Conservation (phyloP, 139 green algal species). For the Picochlorum costavermella region DNA sequence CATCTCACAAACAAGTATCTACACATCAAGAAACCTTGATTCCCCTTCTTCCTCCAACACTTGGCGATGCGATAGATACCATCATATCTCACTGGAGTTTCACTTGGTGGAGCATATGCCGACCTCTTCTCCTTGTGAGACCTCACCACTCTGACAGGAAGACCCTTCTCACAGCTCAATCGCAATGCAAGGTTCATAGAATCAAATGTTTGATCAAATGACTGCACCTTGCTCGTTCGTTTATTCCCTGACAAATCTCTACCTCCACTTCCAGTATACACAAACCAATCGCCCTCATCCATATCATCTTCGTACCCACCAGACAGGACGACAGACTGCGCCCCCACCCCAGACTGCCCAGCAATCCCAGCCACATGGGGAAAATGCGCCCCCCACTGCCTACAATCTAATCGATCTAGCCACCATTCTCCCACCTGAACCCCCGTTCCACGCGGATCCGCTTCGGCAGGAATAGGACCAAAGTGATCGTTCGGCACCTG, state of each 20-base stretch:
- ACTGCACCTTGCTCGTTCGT: constrained; percentile 82
- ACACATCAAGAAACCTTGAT: constrained; percentile 68
- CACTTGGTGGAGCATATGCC: constrained; percentile 70
- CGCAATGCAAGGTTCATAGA: constrained; percentile 82
- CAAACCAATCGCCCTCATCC: constrained; percentile 91
- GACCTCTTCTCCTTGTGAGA: constrained; percentile 88
- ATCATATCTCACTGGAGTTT: constrained; percentile 80
- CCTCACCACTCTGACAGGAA: constrained; percentile 85
- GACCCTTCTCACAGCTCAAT: constrained; percentile 69
- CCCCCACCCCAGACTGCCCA: constrained; percentile 67
- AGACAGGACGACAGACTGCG: constrained; percentile 70
- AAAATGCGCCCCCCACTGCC: constrained; percentile 90
- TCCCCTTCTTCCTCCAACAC: constrained; percentile 76
- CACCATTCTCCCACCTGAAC: constrained; percentile 80
- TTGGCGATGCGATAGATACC: constrained; percentile 87
- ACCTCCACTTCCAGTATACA: constrained; percentile 86
- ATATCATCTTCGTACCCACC: constrained; percentile 85
- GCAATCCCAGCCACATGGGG: constrained; percentile 95
- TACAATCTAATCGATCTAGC: constrained; percentile 86
- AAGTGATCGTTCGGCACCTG: constrained; percentile 82
- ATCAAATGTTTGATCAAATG: constrained; percentile 80
- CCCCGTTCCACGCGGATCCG: constrained; percentile 73
- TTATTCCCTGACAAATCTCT: constrained; percentile 96
- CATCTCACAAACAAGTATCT: constrained; percentile 90
- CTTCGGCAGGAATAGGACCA: constrained; percentile 83